A percentile compares a stretch with the other conserved stretches of the same genome.
Evolutionary conservation across 23 red algal genomes (phyloP).

Genomic region (Rhodosorus marinus): DNA sequence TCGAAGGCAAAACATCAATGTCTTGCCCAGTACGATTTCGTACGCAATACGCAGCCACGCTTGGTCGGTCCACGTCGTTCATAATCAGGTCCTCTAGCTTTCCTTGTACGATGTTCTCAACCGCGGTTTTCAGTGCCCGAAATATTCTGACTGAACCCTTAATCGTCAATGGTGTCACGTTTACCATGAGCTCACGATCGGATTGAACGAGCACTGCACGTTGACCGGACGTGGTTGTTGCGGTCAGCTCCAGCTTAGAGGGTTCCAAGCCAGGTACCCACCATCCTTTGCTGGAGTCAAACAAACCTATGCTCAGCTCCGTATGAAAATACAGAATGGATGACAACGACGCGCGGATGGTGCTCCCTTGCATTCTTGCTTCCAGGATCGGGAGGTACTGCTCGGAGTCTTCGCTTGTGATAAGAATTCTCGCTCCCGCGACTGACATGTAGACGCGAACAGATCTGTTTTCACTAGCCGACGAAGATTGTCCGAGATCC

Average conservation of each 20-base stretch:
- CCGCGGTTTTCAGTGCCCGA: conserved; percentile 12
- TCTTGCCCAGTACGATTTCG: conserved; percentile 55
- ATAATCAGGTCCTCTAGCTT: neutral
- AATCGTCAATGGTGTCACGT: conserved; percentile 40
- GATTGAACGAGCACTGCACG: neutral
- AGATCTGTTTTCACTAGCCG: too few species aligned
- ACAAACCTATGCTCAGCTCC: conserved; percentile 37
- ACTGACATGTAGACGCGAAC: too few species aligned
- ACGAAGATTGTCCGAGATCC: too few species aligned
- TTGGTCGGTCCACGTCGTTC: conserved; percentile 9
- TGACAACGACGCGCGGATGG: conserved; percentile 12
- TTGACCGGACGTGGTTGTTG: too few species aligned
- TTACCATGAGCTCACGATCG: conserved; percentile 16
- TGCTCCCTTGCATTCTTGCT: conserved; percentile 11
- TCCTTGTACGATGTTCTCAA: neutral
- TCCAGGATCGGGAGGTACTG: conserved; percentile 58
- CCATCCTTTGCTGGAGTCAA: conserved; percentile 61
- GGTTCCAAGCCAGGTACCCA: conserved; percentile 73
- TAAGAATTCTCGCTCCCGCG: too few species aligned
- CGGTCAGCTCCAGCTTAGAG: conserved; percentile 18
- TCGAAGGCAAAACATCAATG: too few species aligned
- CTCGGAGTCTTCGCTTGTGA: conserved; percentile 8
- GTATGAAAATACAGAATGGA: conserved; percentile 15
- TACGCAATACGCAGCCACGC: conserved; percentile 72
- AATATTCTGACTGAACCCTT: conserved; percentile 3